Evolutionary conservation across 1,284 basidiomycete genomes (phyloP), one percentile per base, ranked within the genome.

Genomic region (Rhodofomes roseus): DNA sequence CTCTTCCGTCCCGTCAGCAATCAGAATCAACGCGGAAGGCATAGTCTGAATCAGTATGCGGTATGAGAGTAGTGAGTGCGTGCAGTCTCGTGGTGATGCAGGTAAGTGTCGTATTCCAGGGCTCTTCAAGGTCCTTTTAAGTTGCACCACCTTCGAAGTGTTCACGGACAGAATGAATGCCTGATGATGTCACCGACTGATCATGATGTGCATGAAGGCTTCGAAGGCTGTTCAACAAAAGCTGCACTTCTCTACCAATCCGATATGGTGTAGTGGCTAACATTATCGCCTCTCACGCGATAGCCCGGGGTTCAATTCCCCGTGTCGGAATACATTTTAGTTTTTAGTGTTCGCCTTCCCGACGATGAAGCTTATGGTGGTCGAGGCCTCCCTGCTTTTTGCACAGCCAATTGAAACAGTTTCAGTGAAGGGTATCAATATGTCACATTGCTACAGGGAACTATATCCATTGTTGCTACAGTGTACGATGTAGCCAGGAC

Each of bases 1-100:
- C 73, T 94, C 92, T 69, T 95, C 93, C 0, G 92, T 93, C 8
- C 93, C 93, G 68, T 95, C 82, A n/a, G 93, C 89, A n/a, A 95
- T 83, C 23, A 95, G 77, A 56, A 95, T 80, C 27, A 92, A 75
- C 23, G 88, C 90, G 36, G 83, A 82, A 31, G 80, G 74, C 78
- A 82, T 83, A n/a, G 56, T 71, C 23, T n/a, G 23, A 14, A 14
- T 4, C 37, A 12, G 16, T 18, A 18, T n/a, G 37, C 12, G 37
- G 14, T 39, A 39, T 14, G 37, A 39, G 16, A 9, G 37, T 39
- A 14, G 16, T 9, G 34, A 7, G 34, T 12, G 12, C 34, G 12
- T 12, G 6, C 34, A 36, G 34, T 12, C 34, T 41, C 7, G 40
- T 18, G n/a, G n/a, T n/a, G n/a, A n/a, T n/a, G n/a, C n/a, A n/a